phyloP scores from a whole-genome alignment of 768 basidiomycete species.

The Leccinum barrowsii region DNA sequence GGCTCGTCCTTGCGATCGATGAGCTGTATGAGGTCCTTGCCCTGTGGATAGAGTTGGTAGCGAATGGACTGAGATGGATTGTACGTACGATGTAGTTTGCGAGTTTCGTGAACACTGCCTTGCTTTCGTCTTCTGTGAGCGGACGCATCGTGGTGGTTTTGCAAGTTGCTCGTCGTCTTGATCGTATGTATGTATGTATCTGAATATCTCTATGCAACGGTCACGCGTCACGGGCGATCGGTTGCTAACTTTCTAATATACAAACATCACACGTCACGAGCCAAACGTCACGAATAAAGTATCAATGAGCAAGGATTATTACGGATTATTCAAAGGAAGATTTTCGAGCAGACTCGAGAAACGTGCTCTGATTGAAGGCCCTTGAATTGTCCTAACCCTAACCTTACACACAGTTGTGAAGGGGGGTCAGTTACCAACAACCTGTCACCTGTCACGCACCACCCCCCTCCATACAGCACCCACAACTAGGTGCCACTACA shows the following conservation, averaged over 20 bases:
- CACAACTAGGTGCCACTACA: not conserved
- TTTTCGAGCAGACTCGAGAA: not conserved
- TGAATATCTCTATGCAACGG: not conserved
- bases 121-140: constrained; percentile 95
- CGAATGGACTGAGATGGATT: rapidly evolving
- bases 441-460: not conserved
- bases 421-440: not conserved
- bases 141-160: constrained; percentile 70
- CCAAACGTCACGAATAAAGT: not conserved
- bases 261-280: not conserved
- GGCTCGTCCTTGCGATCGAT: constrained; percentile 94
- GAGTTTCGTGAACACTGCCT: constrained; percentile 92
- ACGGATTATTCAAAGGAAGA: not conserved
- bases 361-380: not conserved
- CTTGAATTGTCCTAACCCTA: not conserved
- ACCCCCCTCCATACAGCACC: not conserved
- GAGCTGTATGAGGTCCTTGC: constrained; percentile 93
- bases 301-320: not conserved
- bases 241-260: not conserved
- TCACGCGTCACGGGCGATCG: not conserved
- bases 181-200: not conserved
- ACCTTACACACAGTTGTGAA: not conserved
- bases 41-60: constrained; percentile 42
- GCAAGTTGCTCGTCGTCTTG: not conserved
- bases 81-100: constrained; percentile 89